Evolutionary conservation across 768 basidiomycete species (phyloP).

Genomic region (Hygrophoropsis aurantiaca): DNA sequence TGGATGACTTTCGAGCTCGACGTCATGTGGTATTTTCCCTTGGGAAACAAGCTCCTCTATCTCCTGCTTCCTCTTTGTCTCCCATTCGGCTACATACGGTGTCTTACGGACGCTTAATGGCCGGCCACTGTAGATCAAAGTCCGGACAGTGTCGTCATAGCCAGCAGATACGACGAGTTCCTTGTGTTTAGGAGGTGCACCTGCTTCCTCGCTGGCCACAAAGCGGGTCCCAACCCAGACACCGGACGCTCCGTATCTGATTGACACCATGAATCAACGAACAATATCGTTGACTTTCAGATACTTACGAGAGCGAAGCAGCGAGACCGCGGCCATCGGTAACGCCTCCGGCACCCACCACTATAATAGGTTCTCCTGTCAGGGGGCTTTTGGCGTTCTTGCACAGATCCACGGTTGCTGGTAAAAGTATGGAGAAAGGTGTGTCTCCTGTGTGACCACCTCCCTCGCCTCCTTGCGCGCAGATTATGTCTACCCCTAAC

Average conservation of each 20-base stretch:
- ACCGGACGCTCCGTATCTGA: conserved; percentile 76
- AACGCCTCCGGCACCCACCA: conserved; percentile 85
- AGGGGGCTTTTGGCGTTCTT: conserved; percentile 67
- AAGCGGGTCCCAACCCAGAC: conserved; percentile 91
- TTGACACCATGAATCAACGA: neutral
- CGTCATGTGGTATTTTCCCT: conserved; percentile 75
- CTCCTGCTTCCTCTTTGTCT: conserved; percentile 58
- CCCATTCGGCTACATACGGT: conserved; percentile 77
- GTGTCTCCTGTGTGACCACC: conserved; percentile 88
- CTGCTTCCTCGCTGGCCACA: conserved; percentile 79
- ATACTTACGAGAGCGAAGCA: conserved; percentile 62
- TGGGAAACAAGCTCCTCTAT: conserved; percentile 55
- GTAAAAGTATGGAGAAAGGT: conserved; percentile 79
- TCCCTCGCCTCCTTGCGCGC: conserved; percentile 86
- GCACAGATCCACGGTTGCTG: conserved; percentile 80
- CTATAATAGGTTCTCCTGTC: conserved; percentile 72
- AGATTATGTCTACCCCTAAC: conserved; percentile 84
- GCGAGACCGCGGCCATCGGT: conserved; percentile 82
- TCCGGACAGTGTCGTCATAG: conserved; percentile 73
- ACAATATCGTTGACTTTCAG: no score
- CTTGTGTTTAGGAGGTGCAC: conserved; percentile 74
- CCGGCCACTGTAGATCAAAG: conserved; percentile 74
- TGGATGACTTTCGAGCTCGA: conserved; percentile 68
- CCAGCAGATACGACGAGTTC: conserved; percentile 64
- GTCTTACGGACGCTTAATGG: conserved; percentile 84